These are phyloP conservation scores for Nemophila menziesii DNA, from an alignment of 257 asterid genomes.

Conservation along the genomic window DNA sequence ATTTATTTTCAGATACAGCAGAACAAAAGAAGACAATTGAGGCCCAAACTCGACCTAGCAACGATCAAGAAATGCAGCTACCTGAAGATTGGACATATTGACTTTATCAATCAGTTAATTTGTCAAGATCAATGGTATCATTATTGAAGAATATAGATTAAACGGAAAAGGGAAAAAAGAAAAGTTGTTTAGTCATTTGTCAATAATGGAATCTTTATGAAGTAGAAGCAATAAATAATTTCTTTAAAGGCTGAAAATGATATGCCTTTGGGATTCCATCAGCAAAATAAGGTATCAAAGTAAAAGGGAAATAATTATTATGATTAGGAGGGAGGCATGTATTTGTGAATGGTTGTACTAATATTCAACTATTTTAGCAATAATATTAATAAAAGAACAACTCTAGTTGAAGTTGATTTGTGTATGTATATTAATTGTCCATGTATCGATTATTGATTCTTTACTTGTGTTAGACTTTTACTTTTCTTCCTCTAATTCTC, in stretches of 20 bases:
- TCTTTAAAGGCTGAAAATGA: background rate
- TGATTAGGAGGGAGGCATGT: background rate
- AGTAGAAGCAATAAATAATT: background rate
- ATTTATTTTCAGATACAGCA: slow-evolving; percentile 11
- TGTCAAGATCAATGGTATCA: background rate
- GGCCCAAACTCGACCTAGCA: slow-evolving; percentile 9
- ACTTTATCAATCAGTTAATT: background rate
- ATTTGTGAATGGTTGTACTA: background rate
- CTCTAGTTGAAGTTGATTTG: too few species aligned
- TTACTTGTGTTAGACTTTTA: background rate
- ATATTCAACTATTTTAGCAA: background rate
- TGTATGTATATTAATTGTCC: too few species aligned
- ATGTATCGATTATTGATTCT: background rate
- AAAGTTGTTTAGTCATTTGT: background rate
- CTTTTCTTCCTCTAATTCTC: background rate
- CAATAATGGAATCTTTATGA: background rate
- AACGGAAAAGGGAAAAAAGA: background rate
- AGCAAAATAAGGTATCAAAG: background rate
- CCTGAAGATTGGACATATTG: slow-evolving; percentile 36
- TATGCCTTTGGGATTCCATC: background rate
- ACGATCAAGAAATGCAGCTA: slow-evolving; percentile 16
- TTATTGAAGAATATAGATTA: background rate
- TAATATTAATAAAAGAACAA: too few species aligned
- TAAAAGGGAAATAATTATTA: background rate
- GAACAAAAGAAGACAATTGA: slow-evolving; percentile 13